Conservation (phyloP, 2,329 filamentous ascomycete genomes). For the Nectriaceae sp. region DNA sequence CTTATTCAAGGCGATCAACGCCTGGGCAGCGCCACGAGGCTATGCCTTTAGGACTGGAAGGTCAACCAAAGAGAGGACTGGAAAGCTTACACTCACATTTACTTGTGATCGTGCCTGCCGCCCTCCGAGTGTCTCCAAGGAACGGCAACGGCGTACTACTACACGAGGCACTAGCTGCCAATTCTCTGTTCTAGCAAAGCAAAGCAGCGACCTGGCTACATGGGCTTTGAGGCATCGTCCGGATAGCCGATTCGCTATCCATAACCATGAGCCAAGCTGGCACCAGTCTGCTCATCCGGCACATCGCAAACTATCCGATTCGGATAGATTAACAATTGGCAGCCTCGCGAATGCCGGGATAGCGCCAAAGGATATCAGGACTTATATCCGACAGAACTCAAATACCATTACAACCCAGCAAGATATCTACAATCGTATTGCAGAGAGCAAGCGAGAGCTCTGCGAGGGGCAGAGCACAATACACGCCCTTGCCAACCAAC, state of each 20-base stretch:
- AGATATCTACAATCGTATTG: slow-evolving; percentile 24
- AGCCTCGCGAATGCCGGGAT: slow-evolving; percentile 11
- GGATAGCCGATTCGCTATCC: not conserved
- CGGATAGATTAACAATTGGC: slow-evolving; percentile 6
- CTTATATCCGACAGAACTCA: slow-evolving; percentile 13
- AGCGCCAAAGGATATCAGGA: slow-evolving; percentile 16
- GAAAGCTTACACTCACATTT: too few species aligned
- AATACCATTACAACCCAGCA: slow-evolving; percentile 17
- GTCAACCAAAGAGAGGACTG: too few species aligned
- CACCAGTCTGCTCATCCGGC: slow-evolving; percentile 10
- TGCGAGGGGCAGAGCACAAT: slow-evolving; percentile 19
- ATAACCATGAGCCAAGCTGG: too few species aligned
- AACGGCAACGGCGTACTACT: too few species aligned
- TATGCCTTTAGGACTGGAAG: too few species aligned
- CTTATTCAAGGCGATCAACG: too few species aligned
- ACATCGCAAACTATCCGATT: slow-evolving; percentile 5
- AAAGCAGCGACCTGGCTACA: slow-evolving; percentile 2
- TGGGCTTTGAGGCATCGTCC: slow-evolving; percentile 12
- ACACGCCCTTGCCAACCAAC: slow-evolving; percentile 18
- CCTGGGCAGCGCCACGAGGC: too few species aligned
- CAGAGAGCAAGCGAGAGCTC: slow-evolving; percentile 10
- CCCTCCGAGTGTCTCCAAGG: too few species aligned
- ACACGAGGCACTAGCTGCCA: too few species aligned
- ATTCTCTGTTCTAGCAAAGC: too few species aligned
- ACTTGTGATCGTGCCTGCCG: too few species aligned